Percentiles rank a stretch among this genome's conserved stretches.
These are phyloP conservation scores for Diversispora epigaea DNA, from an alignment of 192 early-diverging fungal genomes.

Conservation along the genomic window DNA sequence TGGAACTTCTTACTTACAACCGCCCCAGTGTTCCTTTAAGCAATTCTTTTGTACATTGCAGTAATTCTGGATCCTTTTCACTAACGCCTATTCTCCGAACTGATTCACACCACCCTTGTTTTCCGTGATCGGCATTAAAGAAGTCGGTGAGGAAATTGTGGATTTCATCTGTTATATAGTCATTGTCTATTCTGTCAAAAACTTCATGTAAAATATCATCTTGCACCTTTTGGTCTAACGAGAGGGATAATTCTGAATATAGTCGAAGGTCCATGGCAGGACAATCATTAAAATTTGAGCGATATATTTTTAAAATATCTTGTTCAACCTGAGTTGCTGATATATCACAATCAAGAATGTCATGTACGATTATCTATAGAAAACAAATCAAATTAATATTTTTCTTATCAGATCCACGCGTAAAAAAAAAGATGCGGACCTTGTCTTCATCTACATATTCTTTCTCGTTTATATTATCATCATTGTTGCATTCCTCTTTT, in stretches of 20 bases:
- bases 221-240: constrained; percentile 3
- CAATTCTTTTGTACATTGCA: neutral
- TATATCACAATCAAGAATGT: constrained; percentile 15
- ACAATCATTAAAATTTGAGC: constrained; percentile 10
- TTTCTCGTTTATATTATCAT: constrained; percentile 13
- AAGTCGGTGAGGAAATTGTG: constrained; percentile 15
- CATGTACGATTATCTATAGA: neutral
- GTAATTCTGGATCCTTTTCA: too few relatives aligned
- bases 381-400: constrained; percentile 18
- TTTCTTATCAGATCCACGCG: neutral
- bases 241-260: constrained; percentile 4
- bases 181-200: constrained; percentile 14
- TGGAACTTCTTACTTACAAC: constrained; percentile 22
- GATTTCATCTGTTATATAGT: constrained; percentile 25
- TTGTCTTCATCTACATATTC: constrained; percentile 18
- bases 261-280: neutral
- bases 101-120: constrained; percentile 16
- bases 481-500: neutral
- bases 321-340: constrained; percentile 12
- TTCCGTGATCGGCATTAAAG: constrained; percentile 12
- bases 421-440: constrained; percentile 11
- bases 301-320: constrained; percentile 12
- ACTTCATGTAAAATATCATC: constrained; percentile 23
- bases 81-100: constrained; percentile 5
- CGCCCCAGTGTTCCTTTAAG: constrained; percentile 14